Evolutionary conservation across 2,329 filamentous ascomycete genomes (phyloP).

Genomic region (Fusarium torulosum): DNA sequence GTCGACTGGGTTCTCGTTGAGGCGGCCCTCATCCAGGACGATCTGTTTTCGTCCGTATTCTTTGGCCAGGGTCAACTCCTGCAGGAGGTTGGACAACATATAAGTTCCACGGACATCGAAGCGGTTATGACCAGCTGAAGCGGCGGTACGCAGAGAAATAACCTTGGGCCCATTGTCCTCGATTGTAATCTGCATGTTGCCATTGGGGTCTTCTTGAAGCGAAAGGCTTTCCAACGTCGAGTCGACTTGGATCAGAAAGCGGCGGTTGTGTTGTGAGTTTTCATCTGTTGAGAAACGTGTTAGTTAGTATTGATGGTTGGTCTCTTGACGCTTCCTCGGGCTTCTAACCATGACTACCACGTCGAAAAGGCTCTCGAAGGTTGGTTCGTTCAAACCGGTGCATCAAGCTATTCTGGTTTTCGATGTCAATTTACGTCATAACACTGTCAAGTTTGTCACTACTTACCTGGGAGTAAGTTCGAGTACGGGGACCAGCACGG

Average conservation of each 20-base stretch:
- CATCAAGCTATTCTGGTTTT: slow-evolving; percentile 63
- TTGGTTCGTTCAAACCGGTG: slow-evolving; percentile 66
- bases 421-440: slow-evolving; percentile 47
- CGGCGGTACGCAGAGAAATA: slow-evolving; percentile 84
- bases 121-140: slow-evolving; percentile 85
- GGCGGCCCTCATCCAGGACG: slow-evolving; percentile 87
- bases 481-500: slow-evolving; percentile 63
- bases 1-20: slow-evolving; percentile 96
- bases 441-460: neutral
- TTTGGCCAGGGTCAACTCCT: slow-evolving; percentile 93
- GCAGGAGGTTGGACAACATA: slow-evolving; percentile 95
- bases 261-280: slow-evolving; percentile 73
- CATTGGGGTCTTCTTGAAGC: slow-evolving; percentile 90
- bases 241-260: slow-evolving; percentile 89
- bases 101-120: slow-evolving; percentile 96
- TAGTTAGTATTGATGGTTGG: slow-evolving; percentile 21
- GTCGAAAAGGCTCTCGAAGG: slow-evolving; percentile 66
- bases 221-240: slow-evolving; percentile 82
- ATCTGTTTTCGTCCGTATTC: slow-evolving; percentile 91
- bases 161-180: slow-evolving; percentile 95
- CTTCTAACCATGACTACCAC: slow-evolving; percentile 69
- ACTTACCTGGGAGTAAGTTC: slow-evolving; percentile 68
- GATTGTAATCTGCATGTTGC: slow-evolving; percentile 97
- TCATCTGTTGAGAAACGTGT: slow-evolving; percentile 70
- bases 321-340: neutral